phyloP scores from a whole-genome alignment of 495 filamentous ascomycete genomes.

The Penicillium lividum region DNA sequence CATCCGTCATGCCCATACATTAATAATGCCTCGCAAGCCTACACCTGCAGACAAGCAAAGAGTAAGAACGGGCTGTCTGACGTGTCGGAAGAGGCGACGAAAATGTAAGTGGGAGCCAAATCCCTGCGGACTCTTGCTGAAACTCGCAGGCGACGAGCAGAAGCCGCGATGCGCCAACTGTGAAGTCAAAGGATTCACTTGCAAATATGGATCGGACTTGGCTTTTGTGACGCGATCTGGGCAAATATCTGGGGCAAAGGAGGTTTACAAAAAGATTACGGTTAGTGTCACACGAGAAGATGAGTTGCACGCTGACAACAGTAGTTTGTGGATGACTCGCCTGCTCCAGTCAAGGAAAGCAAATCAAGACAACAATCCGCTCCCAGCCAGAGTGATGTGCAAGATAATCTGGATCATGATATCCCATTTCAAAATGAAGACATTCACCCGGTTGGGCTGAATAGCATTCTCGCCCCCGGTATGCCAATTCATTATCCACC shows the following conservation, averaged over 20 bases:
- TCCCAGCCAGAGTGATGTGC: background rate
- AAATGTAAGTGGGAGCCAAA: slow-evolving; percentile 20
- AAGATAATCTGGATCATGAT: background rate
- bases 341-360: slow-evolving; percentile 8
- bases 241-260: slow-evolving; percentile 5
- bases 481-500: background rate
- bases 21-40: slow-evolving; percentile 29
- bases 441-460: background rate
- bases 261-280: slow-evolving; percentile 24
- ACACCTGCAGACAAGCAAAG: slow-evolving; percentile 30
- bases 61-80: slow-evolving; percentile 30
- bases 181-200: slow-evolving; percentile 29
- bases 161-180: slow-evolving; percentile 33
- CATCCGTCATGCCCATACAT: slow-evolving; percentile 19
- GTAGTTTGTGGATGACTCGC: slow-evolving; percentile 32
- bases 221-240: slow-evolving; percentile 23
- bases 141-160: slow-evolving; percentile 28
- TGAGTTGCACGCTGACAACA: background rate
- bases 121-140: background rate
- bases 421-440: background rate
- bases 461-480: background rate
- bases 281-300: slow-evolving; percentile 7
- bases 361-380: background rate
- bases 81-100: slow-evolving; percentile 29
- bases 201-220: slow-evolving; percentile 29